Conservation (phyloP, 345 rosid species). For the Eucalyptus cloeziana region DNA sequence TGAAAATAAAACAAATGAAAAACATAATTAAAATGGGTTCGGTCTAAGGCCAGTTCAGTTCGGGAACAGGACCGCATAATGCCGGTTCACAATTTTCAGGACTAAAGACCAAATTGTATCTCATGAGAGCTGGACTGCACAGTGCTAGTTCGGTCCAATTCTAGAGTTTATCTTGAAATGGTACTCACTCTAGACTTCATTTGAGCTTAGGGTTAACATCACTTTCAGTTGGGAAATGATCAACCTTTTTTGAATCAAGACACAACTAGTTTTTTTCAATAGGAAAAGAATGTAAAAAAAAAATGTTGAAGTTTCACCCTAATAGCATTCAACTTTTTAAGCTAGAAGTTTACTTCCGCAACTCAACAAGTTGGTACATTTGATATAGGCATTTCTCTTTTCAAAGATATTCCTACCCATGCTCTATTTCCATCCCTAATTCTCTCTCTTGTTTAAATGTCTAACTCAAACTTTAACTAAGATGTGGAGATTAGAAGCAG, state of each 20-base stretch:
- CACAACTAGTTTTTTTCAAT: not conserved
- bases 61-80: accelerated
- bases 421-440: not conserved
- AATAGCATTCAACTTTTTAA: not conserved
- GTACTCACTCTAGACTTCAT: not conserved
- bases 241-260: not conserved
- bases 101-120: not conserved
- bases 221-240: not conserved
- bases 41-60: accelerated
- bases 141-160: not conserved
- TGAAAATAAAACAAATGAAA: not conserved
- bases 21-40: not conserved
- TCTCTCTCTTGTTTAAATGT: not conserved
- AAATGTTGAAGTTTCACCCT: not conserved
- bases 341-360: not conserved
- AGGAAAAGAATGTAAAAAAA: not conserved
- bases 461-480: not conserved
- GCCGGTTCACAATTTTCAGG: not conserved
- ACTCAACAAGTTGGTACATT: not conserved
- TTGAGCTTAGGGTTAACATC: not conserved
- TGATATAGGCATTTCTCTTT: not conserved
- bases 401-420: not conserved
- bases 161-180: not conserved
- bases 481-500: not conserved
- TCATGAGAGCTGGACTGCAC: accelerated